Evolutionary conservation across 2,329 filamentous ascomycete genomes (phyloP).

Genomic region (Fusarium transvaalense): DNA sequence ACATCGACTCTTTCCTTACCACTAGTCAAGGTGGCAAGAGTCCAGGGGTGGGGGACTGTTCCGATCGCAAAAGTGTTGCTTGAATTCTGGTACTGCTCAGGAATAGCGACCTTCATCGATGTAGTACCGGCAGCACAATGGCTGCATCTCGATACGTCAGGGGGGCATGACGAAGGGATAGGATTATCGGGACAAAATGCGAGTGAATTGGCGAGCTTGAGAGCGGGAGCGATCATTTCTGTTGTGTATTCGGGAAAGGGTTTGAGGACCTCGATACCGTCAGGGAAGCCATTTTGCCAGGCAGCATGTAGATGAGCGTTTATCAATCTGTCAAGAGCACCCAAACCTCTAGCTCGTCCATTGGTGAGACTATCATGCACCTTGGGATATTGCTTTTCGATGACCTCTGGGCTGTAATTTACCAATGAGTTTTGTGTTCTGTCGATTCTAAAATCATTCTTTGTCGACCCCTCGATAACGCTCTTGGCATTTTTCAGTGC

Average conservation of each 20-base stretch:
- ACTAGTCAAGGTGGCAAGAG: slow-evolving; percentile 76
- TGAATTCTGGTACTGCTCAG: slow-evolving; percentile 76
- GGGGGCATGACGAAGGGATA: slow-evolving; percentile 82
- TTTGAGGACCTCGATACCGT: slow-evolving; percentile 85
- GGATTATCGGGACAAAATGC: slow-evolving; percentile 80
- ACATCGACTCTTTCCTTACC: slow-evolving; percentile 72
- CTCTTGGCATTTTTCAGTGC: slow-evolving; percentile 68
- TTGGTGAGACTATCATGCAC: slow-evolving; percentile 73
- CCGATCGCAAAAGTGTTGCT: slow-evolving; percentile 83
- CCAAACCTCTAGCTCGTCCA: slow-evolving; percentile 70
- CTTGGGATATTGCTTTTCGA: slow-evolving; percentile 75
- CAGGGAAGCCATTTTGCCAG: slow-evolving; percentile 83
- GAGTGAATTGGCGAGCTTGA: slow-evolving; percentile 80
- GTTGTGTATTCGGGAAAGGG: slow-evolving; percentile 82
- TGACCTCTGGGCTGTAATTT: slow-evolving; percentile 75
- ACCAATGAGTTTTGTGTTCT: slow-evolving; percentile 76
- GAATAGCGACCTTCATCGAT: slow-evolving; percentile 75
- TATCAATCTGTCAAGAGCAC: slow-evolving; percentile 78
- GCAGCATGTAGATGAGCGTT: slow-evolving; percentile 86
- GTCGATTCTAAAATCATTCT: slow-evolving; percentile 74
- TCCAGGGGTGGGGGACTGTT: slow-evolving; percentile 92
- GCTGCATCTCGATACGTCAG: slow-evolving; percentile 79
- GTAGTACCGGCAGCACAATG: slow-evolving; percentile 74
- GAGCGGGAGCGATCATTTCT: slow-evolving; percentile 75
- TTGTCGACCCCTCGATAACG: slow-evolving; percentile 71